Evolutionary conservation across 192 early-diverging fungal species (phyloP).

Genomic region (Umbelopsis isabellina): DNA sequence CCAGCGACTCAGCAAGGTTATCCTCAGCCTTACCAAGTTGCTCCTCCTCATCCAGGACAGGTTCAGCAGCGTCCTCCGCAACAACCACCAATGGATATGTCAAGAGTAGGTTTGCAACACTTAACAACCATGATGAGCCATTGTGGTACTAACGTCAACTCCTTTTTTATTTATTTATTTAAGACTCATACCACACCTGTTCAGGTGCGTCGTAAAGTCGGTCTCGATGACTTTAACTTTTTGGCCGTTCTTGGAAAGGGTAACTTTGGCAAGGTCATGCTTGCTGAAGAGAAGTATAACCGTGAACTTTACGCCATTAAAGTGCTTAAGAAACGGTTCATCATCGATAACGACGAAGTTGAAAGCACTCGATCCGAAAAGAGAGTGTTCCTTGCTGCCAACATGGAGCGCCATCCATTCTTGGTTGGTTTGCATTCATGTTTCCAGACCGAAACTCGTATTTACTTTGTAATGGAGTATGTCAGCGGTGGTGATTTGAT

Average conservation of each 20-base stretch:
- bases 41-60: not conserved
- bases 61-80: not conserved
- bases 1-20: not conserved
- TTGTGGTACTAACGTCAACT: too few relatives aligned
- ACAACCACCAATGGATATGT: not conserved
- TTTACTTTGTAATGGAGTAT: slow-evolving; percentile 99
- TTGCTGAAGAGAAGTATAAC: slow-evolving; percentile 89
- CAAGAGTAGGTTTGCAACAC: too few relatives aligned
- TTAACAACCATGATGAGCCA: too few relatives aligned
- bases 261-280: slow-evolving; percentile 99
- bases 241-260: slow-evolving; percentile 96
- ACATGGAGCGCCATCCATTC: slow-evolving; percentile 91
- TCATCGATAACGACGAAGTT: slow-evolving; percentile 97
- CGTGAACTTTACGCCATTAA: slow-evolving; percentile 95
- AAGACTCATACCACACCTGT: slow-evolving; percentile 31
- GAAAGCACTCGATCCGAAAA: slow-evolving; percentile 93
- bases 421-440: slow-evolving; percentile 94
- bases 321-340: slow-evolving; percentile 97
- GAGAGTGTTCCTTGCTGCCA: slow-evolving; percentile 90
- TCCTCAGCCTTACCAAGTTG: slow-evolving; percentile 7
- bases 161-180: too few relatives aligned
- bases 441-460: slow-evolving; percentile 91
- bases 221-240: slow-evolving; percentile 92
- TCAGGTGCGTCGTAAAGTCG: slow-evolving; percentile 61
- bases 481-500: slow-evolving; percentile 96